Base-by-base conservation (phyloP, 306 rosid genomes). In the Vigna unguiculata region DNA sequence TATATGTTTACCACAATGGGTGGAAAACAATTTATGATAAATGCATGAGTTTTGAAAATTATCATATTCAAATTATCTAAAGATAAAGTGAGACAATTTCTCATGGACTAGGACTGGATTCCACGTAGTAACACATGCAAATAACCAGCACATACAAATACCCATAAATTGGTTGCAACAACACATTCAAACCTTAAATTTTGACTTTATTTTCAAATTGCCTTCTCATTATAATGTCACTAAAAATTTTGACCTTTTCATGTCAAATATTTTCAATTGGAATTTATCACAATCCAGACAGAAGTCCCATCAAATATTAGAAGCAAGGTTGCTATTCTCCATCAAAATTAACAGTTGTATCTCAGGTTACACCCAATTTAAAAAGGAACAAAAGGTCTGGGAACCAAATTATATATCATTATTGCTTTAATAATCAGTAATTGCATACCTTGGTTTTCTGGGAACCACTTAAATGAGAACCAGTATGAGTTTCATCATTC, bases 371-470 rank as follows among this genome's bases (percentile, higher is more conserved):
- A 45, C 38, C 74, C 71, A 82, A 30, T 25, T 24, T 32, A 43
- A 54, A 63, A 43, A 60, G 36, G 16, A 53, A 64, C 7, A 14
- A 47, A 46, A 36, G 55, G 19, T 21, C 54, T 49, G 28, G 10
- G 51, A 71, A 46, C 32, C 15, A 19, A 71, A 49, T 54, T 24
- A 69, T 69, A 62, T 52, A 62, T 70, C 51, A 63, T 55, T 67
- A 34, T 20, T 17, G 67, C 59, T 48, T 57, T 64, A 57, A 71
- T 46, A 64, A 34, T 11, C 66, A 57, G 65, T 25, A 72, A 77
- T 71, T 46, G 41, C 79, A 17, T 61, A 90, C 98, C 96, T 85
- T 86, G 72, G 57, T 79, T 82, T 83, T 88, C 80, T 57, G 88
- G 83, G 84, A 77, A 34, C 80, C 88, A 73, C 82, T 74, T 47